phyloP scores from a whole-genome alignment of 1,139 yeast genomes.

The Pichia sp. region DNA sequence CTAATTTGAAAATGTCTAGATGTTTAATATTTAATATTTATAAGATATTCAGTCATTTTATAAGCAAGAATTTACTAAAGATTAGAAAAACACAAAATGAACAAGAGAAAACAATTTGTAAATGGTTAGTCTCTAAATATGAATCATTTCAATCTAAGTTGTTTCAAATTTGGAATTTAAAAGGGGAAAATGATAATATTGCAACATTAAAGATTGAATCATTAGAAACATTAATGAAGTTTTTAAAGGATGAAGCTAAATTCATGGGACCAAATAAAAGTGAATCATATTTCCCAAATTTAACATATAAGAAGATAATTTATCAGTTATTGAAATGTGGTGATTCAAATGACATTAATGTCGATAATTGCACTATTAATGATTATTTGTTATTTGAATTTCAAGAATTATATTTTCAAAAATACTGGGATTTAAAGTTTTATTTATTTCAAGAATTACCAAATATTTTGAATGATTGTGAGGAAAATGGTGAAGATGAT shows the following conservation, averaged over 20 bases:
- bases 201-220: conserved; percentile 53
- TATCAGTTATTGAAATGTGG: conserved; percentile 37
- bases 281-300: conserved; percentile 58
- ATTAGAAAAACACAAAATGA: conserved; percentile 36
- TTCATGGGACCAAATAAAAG: conserved; percentile 44
- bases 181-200: conserved; percentile 25
- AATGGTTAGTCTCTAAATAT: conserved; percentile 63
- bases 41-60: conserved; percentile 52
- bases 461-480: conserved; percentile 17
- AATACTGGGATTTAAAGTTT: conserved; percentile 60
- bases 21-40: conserved; percentile 46
- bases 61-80: conserved; percentile 19
- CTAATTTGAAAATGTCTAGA: conserved; percentile 28
- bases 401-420: conserved; percentile 44
- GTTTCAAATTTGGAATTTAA: conserved; percentile 33
- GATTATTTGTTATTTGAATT: conserved; percentile 58
- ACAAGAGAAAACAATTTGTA: conserved; percentile 41
- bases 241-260: conserved; percentile 54
- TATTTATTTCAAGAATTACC: conserved; percentile 46
- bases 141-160: conserved; percentile 45
- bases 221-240: conserved; percentile 55
- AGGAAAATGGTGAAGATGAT: conserved; percentile 17
- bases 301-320: conserved; percentile 46
- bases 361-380: conserved; percentile 43
- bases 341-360: conserved; percentile 30